These are phyloP conservation scores for Capronia coronata DNA, from an alignment of 2,329 filamentous ascomycete genomes.

Conservation along the genomic window DNA sequence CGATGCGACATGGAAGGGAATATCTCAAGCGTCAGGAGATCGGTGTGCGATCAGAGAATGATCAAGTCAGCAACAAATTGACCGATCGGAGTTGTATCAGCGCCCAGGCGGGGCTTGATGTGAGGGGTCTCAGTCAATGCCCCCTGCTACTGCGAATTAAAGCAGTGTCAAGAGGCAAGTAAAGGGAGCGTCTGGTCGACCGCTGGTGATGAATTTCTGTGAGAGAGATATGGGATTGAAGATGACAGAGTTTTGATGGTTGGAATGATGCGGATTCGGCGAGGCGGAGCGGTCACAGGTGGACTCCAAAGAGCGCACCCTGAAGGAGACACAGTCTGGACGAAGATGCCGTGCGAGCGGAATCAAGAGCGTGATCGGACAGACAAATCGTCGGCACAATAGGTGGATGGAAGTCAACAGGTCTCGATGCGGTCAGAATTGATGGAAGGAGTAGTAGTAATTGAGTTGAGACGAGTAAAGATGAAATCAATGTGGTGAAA, in stretches of 20 bases:
- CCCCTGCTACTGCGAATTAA: slow-evolving; percentile 4
- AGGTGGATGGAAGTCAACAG: too few relatives aligned
- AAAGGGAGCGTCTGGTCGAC: background rate
- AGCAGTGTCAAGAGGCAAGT: slow-evolving; percentile 11
- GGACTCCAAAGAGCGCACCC: background rate
- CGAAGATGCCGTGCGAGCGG: too few relatives aligned
- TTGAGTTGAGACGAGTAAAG: too few relatives aligned
- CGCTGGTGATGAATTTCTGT: background rate
- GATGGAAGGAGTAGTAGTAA: background rate
- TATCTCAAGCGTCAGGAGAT: background rate
- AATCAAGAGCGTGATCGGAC: too few relatives aligned
- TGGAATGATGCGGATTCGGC: slow-evolving; percentile 2
- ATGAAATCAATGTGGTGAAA: too few relatives aligned
- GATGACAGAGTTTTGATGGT: slow-evolving; percentile 7
- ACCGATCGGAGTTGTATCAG: background rate
- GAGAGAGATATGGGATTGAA: slow-evolving; percentile 1
- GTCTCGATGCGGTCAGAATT: background rate
- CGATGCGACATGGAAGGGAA: slow-evolving; percentile 14
- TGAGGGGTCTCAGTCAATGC: background rate
- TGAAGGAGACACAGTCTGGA: background rate
- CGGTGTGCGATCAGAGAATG: background rate
- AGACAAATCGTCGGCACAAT: too few relatives aligned
- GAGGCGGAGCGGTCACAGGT: slow-evolving; percentile 5
- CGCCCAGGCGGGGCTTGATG: background rate
- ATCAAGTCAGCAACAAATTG: background rate